Base-by-base conservation (phyloP, 1,284 basidiomycete species). In the Coriolopsis trogii region DNA sequence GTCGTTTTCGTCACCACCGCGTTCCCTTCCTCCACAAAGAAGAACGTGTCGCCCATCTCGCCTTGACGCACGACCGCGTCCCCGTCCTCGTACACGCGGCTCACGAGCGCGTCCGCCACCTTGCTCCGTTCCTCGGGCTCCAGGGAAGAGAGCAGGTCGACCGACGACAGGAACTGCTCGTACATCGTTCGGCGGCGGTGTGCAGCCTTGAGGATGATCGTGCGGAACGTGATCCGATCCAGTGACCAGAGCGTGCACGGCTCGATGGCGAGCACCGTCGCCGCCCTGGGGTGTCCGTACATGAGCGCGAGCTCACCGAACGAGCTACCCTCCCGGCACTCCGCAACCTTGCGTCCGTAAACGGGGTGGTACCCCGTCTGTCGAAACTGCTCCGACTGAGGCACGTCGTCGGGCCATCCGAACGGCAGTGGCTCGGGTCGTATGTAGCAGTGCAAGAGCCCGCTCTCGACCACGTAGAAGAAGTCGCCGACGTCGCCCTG, bases 261-360 rank as follows among this genome's bases (percentile, higher is more conserved):
- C 48, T 91, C 86, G 33, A 90, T 85, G 3, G 95, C 88, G 25
- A 98, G 73, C 41, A 99, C 94, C 3, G 94, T 94, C 4, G 97
- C 96, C 5, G 95, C 94, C 41, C 96, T 90, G 26, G 94, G 93
- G 63, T 97, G 94, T 40, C 94, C 94, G 73, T 99, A 97, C 92
- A 99, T 96, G 60, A 99, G 75, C 26, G 97, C 97, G 42, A 99
- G 80, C 73, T 99, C 97, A 44, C 97, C 96, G 63, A 99, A 98
- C 42, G 91, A 93, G 56, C 82, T 86, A 0, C 95, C 95, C 1
- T 93, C 86, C 41, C 81, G 82, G 77, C 91, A 96, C 54, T 91
- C 88, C 41, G 88, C 82, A 4, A 97, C 95, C 68, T 91, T 88
- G 61, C 85, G 89, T 41, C 93, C 93, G 64, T 84, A 87, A 53